phyloP scores from a whole-genome alignment of 495 filamentous ascomycete genomes.

The Xylaria sp. region DNA sequence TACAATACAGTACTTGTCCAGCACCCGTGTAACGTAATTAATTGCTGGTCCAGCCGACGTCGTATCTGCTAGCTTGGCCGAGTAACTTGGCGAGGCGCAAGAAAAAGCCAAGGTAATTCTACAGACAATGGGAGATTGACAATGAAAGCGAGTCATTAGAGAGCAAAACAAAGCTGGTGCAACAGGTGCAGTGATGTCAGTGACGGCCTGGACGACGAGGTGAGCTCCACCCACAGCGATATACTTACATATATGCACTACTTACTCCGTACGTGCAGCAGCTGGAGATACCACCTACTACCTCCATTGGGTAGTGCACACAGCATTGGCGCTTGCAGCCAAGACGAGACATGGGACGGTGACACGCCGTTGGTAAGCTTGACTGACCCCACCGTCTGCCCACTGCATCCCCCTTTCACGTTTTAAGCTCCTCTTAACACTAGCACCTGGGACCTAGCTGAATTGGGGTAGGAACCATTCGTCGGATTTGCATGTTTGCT shows the following conservation, averaged over 20 bases:
- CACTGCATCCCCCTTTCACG: background rate
- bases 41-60: background rate
- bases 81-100: background rate
- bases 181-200: constrained; percentile 16
- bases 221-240: background rate
- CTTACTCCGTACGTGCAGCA: background rate
- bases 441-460: background rate
- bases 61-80: background rate
- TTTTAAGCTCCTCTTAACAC: constrained; percentile 1
- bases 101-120: background rate
- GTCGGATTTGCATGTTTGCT: background rate
- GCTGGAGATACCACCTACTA: too few relatives aligned
- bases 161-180: background rate
- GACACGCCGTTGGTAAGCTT: background rate
- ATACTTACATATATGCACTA: constrained; percentile 4
- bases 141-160: constrained; percentile 12
- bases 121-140: background rate
- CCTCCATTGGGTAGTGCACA: too few relatives aligned
- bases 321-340: too few relatives aligned
- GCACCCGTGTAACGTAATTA: background rate
- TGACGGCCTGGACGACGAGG: background rate
- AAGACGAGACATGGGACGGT: background rate
- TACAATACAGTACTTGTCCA: background rate
- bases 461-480: background rate
- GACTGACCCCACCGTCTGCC: too few relatives aligned